A percentile compares a stretch with the other conserved stretches of the same genome.
phyloP scores from a whole-genome alignment of 2,329 filamentous ascomycete species.

The Fusarium graminum region DNA sequence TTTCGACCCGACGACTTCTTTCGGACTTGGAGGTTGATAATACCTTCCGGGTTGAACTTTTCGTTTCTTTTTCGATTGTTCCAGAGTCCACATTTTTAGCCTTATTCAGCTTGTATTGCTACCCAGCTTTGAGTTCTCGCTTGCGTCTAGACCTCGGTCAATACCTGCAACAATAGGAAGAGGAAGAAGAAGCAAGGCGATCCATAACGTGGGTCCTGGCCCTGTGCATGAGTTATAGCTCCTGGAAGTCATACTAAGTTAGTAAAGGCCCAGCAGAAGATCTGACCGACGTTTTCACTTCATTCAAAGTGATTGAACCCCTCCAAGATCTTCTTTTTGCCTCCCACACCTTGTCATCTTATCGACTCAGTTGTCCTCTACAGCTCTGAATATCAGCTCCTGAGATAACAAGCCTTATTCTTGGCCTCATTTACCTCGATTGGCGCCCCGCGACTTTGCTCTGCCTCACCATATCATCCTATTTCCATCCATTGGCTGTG shows the following conservation, averaged over 20 bases:
- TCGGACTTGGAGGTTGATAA: conserved; percentile 30
- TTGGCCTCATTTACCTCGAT: conserved; percentile 49
- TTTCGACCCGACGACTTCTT: conserved; percentile 38
- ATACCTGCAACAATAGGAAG: conserved; percentile 18
- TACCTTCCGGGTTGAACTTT: conserved; percentile 41
- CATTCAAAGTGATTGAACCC: conserved; percentile 36
- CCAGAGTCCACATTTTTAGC: conserved; percentile 36
- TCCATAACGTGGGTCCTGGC: conserved; percentile 51
- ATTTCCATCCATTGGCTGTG: conserved; percentile 53
- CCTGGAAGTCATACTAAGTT: conserved; percentile 38
- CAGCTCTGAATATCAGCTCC: conserved; percentile 33
- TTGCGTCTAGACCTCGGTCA: conserved; percentile 42
- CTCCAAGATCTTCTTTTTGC: conserved; percentile 43
- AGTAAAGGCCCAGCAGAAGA: conserved; percentile 32
- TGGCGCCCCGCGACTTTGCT: conserved; percentile 50
- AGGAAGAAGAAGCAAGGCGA: conserved; percentile 44
- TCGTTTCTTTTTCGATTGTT: conserved; percentile 49
- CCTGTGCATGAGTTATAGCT: conserved; percentile 46
- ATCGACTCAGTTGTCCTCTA: conserved; percentile 28
- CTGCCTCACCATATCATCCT: conserved; percentile 53
- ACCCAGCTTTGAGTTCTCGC: conserved; percentile 34
- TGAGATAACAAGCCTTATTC: conserved; percentile 42
- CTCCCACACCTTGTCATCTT: conserved; percentile 30
- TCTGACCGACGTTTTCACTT: conserved; percentile 49
- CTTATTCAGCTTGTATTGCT: conserved; percentile 28